These are phyloP conservation scores for Articulospora tetracladia DNA, from an alignment of 495 filamentous ascomycete genomes.

Conservation along the genomic window DNA sequence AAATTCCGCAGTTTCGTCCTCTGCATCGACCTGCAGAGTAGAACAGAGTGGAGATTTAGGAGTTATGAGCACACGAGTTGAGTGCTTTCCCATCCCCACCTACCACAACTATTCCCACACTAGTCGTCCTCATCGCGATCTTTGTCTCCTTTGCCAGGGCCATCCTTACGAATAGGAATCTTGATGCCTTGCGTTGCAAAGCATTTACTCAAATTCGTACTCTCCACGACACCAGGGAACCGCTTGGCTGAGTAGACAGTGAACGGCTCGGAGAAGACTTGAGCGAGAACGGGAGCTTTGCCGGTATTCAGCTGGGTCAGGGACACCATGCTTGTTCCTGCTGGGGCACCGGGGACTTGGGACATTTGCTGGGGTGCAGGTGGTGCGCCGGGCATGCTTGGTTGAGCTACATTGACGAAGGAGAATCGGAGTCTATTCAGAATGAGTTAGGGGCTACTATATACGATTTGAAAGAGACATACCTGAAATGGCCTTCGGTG, in stretches of 20 bases:
- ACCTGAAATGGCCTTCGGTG: constrained; percentile 90
- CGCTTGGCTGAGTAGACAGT: constrained; percentile 96
- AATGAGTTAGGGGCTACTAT: background rate
- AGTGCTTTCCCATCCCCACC: background rate
- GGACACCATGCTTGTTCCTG: background rate
- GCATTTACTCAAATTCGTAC: constrained; percentile 85
- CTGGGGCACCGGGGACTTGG: background rate
- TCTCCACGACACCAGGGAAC: constrained; percentile 96
- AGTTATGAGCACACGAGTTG: too few relatives aligned
- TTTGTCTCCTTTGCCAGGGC: constrained; percentile 25
- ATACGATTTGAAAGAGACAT: constrained; percentile 15
- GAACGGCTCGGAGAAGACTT: constrained; percentile 84
- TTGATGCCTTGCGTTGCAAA: constrained; percentile 97
- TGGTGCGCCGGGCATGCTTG: constrained; percentile 25
- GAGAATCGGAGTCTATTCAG: constrained; percentile 44
- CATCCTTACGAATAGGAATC: constrained; percentile 90
- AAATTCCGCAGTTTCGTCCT: too few relatives aligned
- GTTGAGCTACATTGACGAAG: constrained; percentile 77
- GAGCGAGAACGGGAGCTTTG: constrained; percentile 79
- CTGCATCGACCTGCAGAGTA: too few relatives aligned
- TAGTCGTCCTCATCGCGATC: constrained; percentile 23
- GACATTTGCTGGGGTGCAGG: constrained; percentile 11
- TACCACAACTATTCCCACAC: background rate
- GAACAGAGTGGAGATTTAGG: too few relatives aligned
- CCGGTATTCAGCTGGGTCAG: constrained; percentile 60